Base-by-base conservation (phyloP, 108 stramenopile species). In the Cyclotella cryptica region DNA sequence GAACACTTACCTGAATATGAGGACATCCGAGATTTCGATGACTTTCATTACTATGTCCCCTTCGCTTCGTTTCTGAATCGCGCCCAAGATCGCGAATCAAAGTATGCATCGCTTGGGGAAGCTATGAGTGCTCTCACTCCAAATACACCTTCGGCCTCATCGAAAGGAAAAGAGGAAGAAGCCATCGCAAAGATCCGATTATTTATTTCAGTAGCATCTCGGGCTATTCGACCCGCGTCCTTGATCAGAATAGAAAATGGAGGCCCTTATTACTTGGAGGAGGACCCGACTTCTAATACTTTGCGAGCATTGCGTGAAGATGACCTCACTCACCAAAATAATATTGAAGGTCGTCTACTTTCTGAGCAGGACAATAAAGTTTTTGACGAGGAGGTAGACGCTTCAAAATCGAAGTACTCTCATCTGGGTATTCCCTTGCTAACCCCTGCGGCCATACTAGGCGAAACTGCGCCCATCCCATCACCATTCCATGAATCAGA, bases 51-150 rank as follows among this genome's bases (percentile, higher is more conserved):
- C 39, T 81, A 45, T 12, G 60, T 75, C 54, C 80, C 80, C 12
- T 81, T 81, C 54, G 61, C 54, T 12, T 71, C 80, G 1, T 81
- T 75, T 30, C 26, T 81, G 53, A 69, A 67, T 40, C 5, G 52
- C 4, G 41, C 49, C 15, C 39, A 28, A 0, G 30, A 66, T 18
- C 39, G 21, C 22, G 29, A 41, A 58, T 59, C 64, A 0, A 73
- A 73, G 46, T 81, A 81, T 66, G 80, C 54, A 15, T 28, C 80
- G 3, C 61, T 64, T 9, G 74, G 71, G 9, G 80, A 81, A 39
- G 74, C 63, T 0, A 66, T 70, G 17, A 35, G 29, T 58, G 80
- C 63, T 5, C 64, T 81, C 12, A 35, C 78, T 57, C 43, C 52
- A 43, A 71, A 24, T 17, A 69, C 18, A 11, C 52, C 35, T 27